These are phyloP conservation scores for Neonectria hederae DNA, from an alignment of 2,329 filamentous ascomycete genomes.

Conservation along the genomic window DNA sequence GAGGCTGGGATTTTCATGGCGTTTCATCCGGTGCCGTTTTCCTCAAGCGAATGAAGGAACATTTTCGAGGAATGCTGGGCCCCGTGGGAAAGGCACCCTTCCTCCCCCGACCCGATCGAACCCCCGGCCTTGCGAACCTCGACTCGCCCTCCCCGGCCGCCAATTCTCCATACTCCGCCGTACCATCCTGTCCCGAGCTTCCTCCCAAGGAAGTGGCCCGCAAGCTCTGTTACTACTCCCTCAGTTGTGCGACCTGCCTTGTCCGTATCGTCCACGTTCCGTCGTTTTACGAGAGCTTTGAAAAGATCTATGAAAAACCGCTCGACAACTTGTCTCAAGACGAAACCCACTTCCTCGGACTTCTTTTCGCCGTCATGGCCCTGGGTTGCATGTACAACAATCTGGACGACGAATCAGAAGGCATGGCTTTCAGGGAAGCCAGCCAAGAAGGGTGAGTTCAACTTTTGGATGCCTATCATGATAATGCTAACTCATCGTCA, in stretches of 20 bases:
- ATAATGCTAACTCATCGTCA: slow-evolving; percentile 32
- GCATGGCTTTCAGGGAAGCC: slow-evolving; percentile 59
- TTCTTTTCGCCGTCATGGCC: slow-evolving; percentile 76
- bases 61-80: slow-evolving; percentile 81
- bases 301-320: slow-evolving; percentile 78
- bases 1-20: slow-evolving; percentile 95
- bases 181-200: slow-evolving; percentile 69
- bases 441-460: slow-evolving; percentile 64
- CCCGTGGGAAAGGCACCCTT: slow-evolving; percentile 69
- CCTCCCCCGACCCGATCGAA: slow-evolving; percentile 60
- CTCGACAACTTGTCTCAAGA: slow-evolving; percentile 69
- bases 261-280: slow-evolving; percentile 82
- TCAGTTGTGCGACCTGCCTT: slow-evolving; percentile 67
- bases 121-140: slow-evolving; percentile 64
- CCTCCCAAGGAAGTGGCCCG: slow-evolving; percentile 69
- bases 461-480: slow-evolving; percentile 3
- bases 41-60: slow-evolving; percentile 84
- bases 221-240: slow-evolving; percentile 63
- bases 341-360: slow-evolving; percentile 74
- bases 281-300: slow-evolving; percentile 79
- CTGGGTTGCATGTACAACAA: slow-evolving; percentile 77
- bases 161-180: slow-evolving; percentile 68
- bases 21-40: slow-evolving; percentile 93
- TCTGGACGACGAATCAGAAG: slow-evolving; percentile 63
- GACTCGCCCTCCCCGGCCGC: slow-evolving; percentile 75